Percentiles rank a stretch among this genome's conserved stretches.
Evolutionary conservation across 371 early-diverging fungal genomes (phyloP).

Genomic region (Mucor irregularis): DNA sequence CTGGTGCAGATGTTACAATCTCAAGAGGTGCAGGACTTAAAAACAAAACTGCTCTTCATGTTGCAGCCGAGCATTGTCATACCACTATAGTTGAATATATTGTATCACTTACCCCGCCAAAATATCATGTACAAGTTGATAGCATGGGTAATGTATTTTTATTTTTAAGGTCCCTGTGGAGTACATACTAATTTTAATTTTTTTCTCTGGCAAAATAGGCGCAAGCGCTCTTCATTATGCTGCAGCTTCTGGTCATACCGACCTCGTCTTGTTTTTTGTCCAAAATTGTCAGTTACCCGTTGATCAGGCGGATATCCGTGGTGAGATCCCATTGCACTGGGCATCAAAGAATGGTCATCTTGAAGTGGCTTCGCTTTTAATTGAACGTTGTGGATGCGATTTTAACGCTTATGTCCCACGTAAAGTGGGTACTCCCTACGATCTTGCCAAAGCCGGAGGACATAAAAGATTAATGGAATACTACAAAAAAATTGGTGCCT

Average conservation of each 20-base stretch:
- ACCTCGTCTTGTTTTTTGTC: constrained; percentile 34
- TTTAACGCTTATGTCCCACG: constrained; percentile 42
- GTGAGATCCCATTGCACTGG: constrained; percentile 45
- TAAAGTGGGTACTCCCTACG: constrained; percentile 42
- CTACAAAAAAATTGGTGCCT: constrained; percentile 43
- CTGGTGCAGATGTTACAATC: constrained; percentile 36
- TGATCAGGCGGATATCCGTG: constrained; percentile 32
- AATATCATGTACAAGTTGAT: constrained; percentile 29
- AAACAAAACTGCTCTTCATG: constrained; percentile 40
- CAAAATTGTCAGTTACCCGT: constrained; percentile 37
- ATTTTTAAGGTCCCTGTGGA: no score
- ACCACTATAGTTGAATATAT: constrained; percentile 40
- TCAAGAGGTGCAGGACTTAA: constrained; percentile 34
- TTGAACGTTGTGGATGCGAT: constrained; percentile 45
- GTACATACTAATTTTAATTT: background rate
- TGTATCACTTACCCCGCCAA: constrained; percentile 28
- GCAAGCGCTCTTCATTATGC: constrained; percentile 50
- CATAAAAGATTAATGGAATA: constrained; percentile 46
- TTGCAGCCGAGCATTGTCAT: constrained; percentile 47
- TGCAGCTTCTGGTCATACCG: constrained; percentile 45
- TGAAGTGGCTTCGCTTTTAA: constrained; percentile 38
- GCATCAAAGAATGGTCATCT: constrained; percentile 43
- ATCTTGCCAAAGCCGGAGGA: constrained; percentile 39
- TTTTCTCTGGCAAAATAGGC: constrained; percentile 28
- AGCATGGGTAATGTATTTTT: constrained; percentile 27